These are phyloP conservation scores for Sporisorium exsertum DNA, from an alignment of 1,284 basidiomycete species.

Conservation along the genomic window DNA sequence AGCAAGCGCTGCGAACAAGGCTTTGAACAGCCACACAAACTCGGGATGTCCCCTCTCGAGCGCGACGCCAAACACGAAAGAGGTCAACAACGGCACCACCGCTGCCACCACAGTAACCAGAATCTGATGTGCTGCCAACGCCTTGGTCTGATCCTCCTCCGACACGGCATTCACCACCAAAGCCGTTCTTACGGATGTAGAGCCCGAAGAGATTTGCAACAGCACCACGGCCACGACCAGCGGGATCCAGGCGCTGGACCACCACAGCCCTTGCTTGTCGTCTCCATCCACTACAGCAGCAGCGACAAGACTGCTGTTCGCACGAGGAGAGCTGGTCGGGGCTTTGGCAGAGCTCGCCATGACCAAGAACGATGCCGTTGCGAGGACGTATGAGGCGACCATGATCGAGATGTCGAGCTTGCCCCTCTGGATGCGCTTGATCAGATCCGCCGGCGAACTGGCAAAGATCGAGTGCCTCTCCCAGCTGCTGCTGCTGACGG, in stretches of 20 bases:
- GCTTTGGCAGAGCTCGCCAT: conserved; percentile 40
- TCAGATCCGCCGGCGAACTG: conserved; percentile 40
- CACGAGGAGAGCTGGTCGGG: conserved; percentile 17
- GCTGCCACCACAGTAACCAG: conserved; percentile 56
- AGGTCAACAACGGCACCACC: conserved; percentile 54
- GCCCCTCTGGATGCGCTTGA: conserved; percentile 52
- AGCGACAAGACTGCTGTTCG: background rate
- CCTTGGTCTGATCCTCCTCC: conserved; percentile 53
- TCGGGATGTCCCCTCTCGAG: conserved; percentile 51
- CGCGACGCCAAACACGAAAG: conserved; percentile 54
- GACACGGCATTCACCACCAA: conserved; percentile 58
- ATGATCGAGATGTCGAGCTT: conserved; percentile 60
- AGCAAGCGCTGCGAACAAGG: conserved; percentile 36
- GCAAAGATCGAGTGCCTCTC: conserved; percentile 48
- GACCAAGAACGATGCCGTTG: conserved; percentile 38
- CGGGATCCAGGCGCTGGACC: conserved; percentile 50
- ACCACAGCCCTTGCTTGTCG: conserved; percentile 14
- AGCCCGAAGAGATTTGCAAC: conserved; percentile 54
- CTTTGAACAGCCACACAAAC: conserved; percentile 60
- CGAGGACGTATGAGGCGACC: conserved; percentile 34
- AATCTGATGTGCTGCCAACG: conserved; percentile 60
- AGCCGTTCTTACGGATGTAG: conserved; percentile 56
- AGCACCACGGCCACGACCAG: conserved; percentile 50
- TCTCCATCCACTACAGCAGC: background rate
- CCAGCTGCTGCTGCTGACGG: conserved; percentile 38